Evolutionary conservation across 2,329 filamentous ascomycete genomes (phyloP).

Genomic region (Zymoseptoria pseudotritici): DNA sequence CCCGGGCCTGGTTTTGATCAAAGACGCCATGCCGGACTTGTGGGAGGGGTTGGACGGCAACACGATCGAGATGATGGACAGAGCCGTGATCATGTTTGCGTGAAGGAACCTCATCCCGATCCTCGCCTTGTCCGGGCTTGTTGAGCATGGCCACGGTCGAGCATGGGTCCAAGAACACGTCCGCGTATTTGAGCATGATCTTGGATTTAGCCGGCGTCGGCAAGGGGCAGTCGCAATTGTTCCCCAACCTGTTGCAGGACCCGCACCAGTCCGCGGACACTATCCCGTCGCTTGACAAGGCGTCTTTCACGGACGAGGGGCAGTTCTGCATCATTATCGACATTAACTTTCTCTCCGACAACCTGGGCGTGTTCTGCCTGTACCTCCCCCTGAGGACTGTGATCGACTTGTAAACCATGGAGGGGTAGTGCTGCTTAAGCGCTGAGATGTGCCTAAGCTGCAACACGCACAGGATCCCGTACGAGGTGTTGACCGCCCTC

Average conservation of each 20-base stretch:
- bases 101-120: constrained; percentile 1
- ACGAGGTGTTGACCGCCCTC: constrained; percentile 1
- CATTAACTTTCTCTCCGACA: constrained; percentile 1
- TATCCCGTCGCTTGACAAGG: background rate
- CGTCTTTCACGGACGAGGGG: background rate
- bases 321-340: constrained; percentile 6
- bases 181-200: background rate
- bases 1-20: constrained; percentile 2
- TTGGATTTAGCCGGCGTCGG: constrained; percentile 1
- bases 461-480: constrained; percentile 3
- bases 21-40: background rate
- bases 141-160: constrained; percentile 2
- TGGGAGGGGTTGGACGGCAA: constrained; percentile 1
- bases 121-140: background rate
- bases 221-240: background rate
- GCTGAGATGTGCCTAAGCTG: constrained; percentile 1
- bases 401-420: constrained; percentile 1
- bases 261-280: background rate
- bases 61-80: constrained; percentile 2
- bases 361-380: constrained; percentile 2
- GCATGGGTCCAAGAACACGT: background rate
- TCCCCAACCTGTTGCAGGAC: background rate
- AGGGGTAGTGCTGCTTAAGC: constrained; percentile 5
- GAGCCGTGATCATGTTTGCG: constrained; percentile 5
- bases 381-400: constrained; percentile 6